Conservation (phyloP, 495 filamentous ascomycete species). For the Cercophora samala region DNA sequence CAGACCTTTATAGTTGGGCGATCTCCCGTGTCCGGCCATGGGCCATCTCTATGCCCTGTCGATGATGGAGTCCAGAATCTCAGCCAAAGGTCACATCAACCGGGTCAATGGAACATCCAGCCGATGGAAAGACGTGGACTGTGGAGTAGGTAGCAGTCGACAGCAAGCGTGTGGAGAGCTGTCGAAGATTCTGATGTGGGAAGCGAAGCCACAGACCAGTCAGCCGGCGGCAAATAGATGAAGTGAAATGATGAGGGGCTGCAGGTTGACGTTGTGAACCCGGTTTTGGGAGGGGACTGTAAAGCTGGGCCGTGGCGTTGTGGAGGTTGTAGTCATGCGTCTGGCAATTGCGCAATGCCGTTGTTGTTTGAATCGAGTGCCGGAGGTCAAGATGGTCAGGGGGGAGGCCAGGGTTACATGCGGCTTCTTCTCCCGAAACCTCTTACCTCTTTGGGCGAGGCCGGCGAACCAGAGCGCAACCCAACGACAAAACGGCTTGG, state of each 20-base stretch:
- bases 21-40: conserved; percentile 10
- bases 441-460: conserved; percentile 13
- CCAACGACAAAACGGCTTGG: conserved; percentile 17
- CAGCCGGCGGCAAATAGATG: conserved; percentile 10
- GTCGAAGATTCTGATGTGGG: neutral
- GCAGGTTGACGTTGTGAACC: conserved; percentile 5
- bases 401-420: conserved; percentile 10
- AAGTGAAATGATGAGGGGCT: neutral
- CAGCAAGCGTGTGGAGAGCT: neutral
- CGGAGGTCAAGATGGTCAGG: neutral
- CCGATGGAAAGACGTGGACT: neutral
- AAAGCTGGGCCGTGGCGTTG: neutral
- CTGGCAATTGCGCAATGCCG: conserved; percentile 12
- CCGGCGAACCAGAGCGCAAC: neutral
- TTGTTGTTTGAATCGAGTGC: conserved; percentile 2
- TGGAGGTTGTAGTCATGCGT: conserved; percentile 1
- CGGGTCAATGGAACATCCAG: conserved; percentile 10
- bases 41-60: neutral
- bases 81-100: conserved; percentile 1
- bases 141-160: neutral
- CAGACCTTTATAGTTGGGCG: conserved; percentile 12
- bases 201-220: conserved; percentile 3
- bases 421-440: conserved; percentile 19
- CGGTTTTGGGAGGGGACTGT: conserved; percentile 11
- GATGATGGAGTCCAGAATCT: neutral